These are phyloP conservation scores for Juglanconis oblonga DNA, from an alignment of 2,329 filamentous ascomycete species.

Conservation along the genomic window DNA sequence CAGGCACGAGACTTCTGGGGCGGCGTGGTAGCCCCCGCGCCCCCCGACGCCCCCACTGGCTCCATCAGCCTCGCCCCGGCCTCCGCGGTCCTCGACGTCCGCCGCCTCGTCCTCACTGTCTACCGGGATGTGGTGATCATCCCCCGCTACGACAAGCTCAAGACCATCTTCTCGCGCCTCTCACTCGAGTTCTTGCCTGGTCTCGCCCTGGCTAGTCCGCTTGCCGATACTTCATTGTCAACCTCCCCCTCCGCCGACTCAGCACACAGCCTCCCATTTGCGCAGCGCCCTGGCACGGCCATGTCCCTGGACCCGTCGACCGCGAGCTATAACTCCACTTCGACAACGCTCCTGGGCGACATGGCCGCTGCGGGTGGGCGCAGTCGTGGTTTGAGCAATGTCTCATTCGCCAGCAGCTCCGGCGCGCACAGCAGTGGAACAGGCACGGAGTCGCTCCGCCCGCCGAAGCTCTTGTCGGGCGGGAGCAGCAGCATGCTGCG, in stretches of 20 bases:
- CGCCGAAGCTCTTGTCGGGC: constrained; percentile 23
- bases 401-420: constrained; percentile 58
- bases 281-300: constrained; percentile 65
- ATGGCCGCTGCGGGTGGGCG: constrained; percentile 52
- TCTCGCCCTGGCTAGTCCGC: constrained; percentile 52
- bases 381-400: constrained; percentile 82
- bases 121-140: constrained; percentile 89
- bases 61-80: constrained; percentile 42
- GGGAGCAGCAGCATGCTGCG: constrained; percentile 26
- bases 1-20: constrained; percentile 92
- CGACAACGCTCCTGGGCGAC: constrained; percentile 74
- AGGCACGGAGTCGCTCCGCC: constrained; percentile 40
- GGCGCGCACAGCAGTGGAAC: constrained; percentile 45
- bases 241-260: constrained; percentile 50
- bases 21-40: constrained; percentile 49
- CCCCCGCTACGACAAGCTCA: constrained; percentile 82
- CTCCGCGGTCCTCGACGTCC: constrained; percentile 70
- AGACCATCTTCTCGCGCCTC: constrained; percentile 84
- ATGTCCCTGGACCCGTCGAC: constrained; percentile 70
- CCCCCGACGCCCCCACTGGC: constrained; percentile 23
- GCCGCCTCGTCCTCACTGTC: constrained; percentile 81
- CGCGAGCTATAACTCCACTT: constrained; percentile 77
- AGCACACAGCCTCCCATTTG: constrained; percentile 28
- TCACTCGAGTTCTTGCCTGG: constrained; percentile 73
- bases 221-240: constrained; percentile 40